Conservation (phyloP, 2,329 filamentous ascomycete species). For the Ophiostoma angusticollis region DNA sequence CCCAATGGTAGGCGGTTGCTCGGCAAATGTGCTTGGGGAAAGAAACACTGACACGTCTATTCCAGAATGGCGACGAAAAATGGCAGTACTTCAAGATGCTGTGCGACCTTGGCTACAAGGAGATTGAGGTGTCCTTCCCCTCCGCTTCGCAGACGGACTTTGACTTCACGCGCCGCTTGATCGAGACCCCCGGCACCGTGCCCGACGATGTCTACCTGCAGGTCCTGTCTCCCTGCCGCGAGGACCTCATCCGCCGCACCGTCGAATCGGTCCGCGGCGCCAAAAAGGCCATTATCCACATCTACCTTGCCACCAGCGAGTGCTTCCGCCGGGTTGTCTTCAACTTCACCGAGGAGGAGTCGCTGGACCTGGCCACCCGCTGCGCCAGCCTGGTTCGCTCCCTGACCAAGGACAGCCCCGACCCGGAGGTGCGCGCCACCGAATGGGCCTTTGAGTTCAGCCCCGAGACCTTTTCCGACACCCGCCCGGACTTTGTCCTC, state of each 20-base stretch:
- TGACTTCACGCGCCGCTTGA: conserved; percentile 78
- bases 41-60: background rate
- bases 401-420: conserved; percentile 68
- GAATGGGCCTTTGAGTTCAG: conserved; percentile 74
- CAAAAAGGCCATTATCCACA: conserved; percentile 88
- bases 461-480: conserved; percentile 84
- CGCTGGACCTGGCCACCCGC: conserved; percentile 65
- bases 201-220: conserved; percentile 88
- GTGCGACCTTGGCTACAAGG: conserved; percentile 84
- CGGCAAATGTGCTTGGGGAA: background rate
- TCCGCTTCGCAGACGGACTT: conserved; percentile 92
- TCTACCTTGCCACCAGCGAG: conserved; percentile 91
- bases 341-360: conserved; percentile 71
- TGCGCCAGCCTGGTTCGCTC: conserved; percentile 79
- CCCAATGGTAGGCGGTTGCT: conserved; percentile 58
- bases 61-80: conserved; percentile 83
- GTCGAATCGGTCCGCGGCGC: conserved; percentile 79
- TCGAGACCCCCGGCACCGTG: conserved; percentile 70
- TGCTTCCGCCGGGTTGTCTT: conserved; percentile 93
- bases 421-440: conserved; percentile 43
- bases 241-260: conserved; percentile 79
- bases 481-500: conserved; percentile 68
- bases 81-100: conserved; percentile 94
- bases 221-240: conserved; percentile 81
- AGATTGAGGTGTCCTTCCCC: conserved; percentile 93